Evolutionary conservation across 2,329 filamentous ascomycete genomes (phyloP), one percentile per base, ranked within the genome.

Genomic region (Volutella citrinella): DNA sequence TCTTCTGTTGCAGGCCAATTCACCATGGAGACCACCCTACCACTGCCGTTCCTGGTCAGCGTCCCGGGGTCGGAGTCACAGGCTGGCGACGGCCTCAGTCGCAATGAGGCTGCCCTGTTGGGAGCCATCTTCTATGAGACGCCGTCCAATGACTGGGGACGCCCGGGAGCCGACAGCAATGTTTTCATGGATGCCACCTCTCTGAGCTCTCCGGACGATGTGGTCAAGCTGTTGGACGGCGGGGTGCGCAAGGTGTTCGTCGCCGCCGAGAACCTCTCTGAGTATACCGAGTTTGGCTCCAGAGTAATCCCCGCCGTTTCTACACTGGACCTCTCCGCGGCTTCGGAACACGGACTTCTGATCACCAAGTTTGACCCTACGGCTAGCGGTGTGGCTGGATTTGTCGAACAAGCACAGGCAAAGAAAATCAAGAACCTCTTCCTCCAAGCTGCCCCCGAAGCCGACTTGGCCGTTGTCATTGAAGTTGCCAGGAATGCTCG

Each of bases 161-260:
- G 66, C 38, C 68, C 74, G 50, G 70, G 65, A 42, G 61, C 68
- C 36, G 69, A 73, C 20, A 72, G 76, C 45, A 68, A 74, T 46
- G 76, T 86, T 45, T 89, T 85, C 59, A 76, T 95, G 47, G 87
- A 95, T 52, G 88, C 82, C 31, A 83, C 85, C 5, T 65, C 66
- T 15, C 71, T 97, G 23, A 61, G 76, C 19, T 80, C 80, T 10
- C 68, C 70, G 35, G 83, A 89, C 47, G 84, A 94, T 45, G 70
- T 97, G 21, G 66, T 91, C 34, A 76, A 84, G 28, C 73, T 97
- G 21, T 78, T 98, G 36, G 87, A 98, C 59, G 78, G 81, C 45
- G 93, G 93, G 40, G 88, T 89, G 7, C 78, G 81, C 32, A 93
- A 84, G 58, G 83, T 93, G 43, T 93, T 97, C 59, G 85, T 95